Evolutionary conservation across 108 stramenopile genomes (phyloP), one percentile per base, ranked within the genome.

Genomic region (Discostella pseudostelligera): DNA sequence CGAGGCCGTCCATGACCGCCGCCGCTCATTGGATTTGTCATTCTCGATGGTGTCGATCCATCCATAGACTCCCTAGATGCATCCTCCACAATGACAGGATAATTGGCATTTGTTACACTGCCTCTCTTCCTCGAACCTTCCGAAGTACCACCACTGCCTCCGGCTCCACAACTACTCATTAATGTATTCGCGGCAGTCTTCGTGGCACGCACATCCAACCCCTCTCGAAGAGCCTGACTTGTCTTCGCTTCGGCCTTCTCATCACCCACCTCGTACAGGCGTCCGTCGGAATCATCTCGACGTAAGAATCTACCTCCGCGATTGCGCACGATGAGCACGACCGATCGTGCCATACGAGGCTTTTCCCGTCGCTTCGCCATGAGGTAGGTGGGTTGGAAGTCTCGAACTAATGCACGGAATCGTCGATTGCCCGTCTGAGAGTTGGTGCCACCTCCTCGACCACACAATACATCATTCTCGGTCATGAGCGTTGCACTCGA

Each of bases 171-270:
- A 32, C 32, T 51, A 13, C 74, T 65, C 61, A 76, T 36, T 26
- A 76, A 42, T 32, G 74, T 76, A 62, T 76, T 76, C n/a, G 74
- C 74, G 2, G 80, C 74, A 62, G 71, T 66, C 78, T 87, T 88
- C 17, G 92, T 90, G 9, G 92, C 92, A 4, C 92, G 70, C 1
- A 93, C 92, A 76, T 93, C 92, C 56, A 93, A 70, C 0, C 92
- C 92, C 60, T 93, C 92, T 26, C 92, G 74, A 16, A 93, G 60
- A 1, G 92, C 92, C 69, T 93, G 92, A 40, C 84, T 85, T 21
- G 92, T 93, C 77, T 93, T 93, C 36, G 92, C 92, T 59, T 93
- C 92, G 13, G 92, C 92, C 78, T 90, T 93, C 47, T 80, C 78
- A 62, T 93, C 92, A 3, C 92, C 92, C 21, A 93, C 92, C 66